Evolutionary conservation across 176 grass and related monocot genomes (phyloP).

Genomic region (Cocos nucifera): DNA sequence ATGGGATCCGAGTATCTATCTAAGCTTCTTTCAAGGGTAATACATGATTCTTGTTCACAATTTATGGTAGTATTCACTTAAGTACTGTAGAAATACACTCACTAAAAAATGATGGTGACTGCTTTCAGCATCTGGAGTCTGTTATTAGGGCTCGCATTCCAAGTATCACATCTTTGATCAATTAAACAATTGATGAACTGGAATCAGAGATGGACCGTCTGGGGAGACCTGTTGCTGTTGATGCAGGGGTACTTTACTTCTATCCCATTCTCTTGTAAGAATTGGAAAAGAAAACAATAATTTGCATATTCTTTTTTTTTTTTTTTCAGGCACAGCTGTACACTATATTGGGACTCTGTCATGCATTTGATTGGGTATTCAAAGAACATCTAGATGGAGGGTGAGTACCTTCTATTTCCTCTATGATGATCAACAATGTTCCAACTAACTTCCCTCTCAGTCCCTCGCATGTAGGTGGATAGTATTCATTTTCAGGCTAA

Average conservation of each 20-base stretch:
- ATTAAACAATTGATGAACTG: constrained; percentile 65
- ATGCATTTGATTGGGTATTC: constrained; percentile 60
- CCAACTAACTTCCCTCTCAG: too few relatives aligned
- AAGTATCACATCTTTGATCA: constrained; percentile 53
- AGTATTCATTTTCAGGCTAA: too few relatives aligned
- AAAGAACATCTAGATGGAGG: constrained; percentile 81
- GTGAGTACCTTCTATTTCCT: constrained; percentile 17
- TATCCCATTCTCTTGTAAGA: constrained; percentile 12
- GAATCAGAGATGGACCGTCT: constrained; percentile 54
- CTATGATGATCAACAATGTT: background rate
- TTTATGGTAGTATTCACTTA: too few relatives aligned
- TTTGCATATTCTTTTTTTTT: constrained; percentile 1
- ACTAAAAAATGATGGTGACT: too few relatives aligned
- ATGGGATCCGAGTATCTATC: constrained; percentile 76
- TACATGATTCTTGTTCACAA: background rate
- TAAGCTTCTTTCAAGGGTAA: constrained; percentile 72
- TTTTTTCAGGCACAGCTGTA: constrained; percentile 55
- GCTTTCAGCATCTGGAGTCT: constrained; percentile 57
- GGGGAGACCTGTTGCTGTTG: constrained; percentile 49
- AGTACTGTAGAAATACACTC: too few relatives aligned
- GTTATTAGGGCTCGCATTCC: constrained; percentile 68
- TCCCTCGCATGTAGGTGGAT: too few relatives aligned
- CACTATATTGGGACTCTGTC: constrained; percentile 63
- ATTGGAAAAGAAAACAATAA: background rate
- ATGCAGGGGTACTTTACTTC: constrained; percentile 48